phyloP scores from a whole-genome alignment of 2,329 filamentous ascomycete genomes.

The Myriosclerotinia duriaeana region DNA sequence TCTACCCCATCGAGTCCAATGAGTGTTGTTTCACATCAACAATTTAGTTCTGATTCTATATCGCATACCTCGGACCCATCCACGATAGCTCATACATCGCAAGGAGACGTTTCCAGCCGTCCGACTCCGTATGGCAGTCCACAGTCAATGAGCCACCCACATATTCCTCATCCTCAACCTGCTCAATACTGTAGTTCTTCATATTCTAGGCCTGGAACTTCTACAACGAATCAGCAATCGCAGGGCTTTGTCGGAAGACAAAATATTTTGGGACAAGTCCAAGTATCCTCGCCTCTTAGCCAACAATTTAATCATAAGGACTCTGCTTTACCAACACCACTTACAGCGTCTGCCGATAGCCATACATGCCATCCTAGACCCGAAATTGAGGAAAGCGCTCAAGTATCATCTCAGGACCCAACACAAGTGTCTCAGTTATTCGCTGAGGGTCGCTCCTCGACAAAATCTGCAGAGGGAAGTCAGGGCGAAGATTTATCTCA shows the following conservation, averaged over 20 bases:
- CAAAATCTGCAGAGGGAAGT: neutral
- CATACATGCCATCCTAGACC: neutral
- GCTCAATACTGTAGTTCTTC: neutral
- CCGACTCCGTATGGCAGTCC: neutral
- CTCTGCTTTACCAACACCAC: neutral
- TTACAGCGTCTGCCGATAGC: neutral
- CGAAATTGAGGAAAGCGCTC: neutral
- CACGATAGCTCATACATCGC: neutral
- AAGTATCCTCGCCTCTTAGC: constrained; percentile 1
- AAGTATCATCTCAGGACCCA: neutral
- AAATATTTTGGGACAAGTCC: neutral
- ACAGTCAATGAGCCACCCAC: neutral
- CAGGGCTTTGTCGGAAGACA: neutral
- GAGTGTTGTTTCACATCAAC: neutral
- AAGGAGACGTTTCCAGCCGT: neutral
- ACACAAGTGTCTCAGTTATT: neutral
- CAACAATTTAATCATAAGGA: neutral
- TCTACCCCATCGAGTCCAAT: neutral
- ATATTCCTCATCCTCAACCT: neutral
- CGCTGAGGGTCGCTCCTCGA: neutral
- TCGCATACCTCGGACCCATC: neutral
- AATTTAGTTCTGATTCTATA: constrained; percentile 2
- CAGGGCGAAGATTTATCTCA: neutral
- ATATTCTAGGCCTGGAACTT: constrained; percentile 1
- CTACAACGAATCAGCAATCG: neutral